Percentiles rank a stretch among this genome's conserved stretches.
These are phyloP conservation scores for Zymoseptoria tritici DNA, from an alignment of 2,329 filamentous ascomycete genomes.

Conservation along the genomic window DNA sequence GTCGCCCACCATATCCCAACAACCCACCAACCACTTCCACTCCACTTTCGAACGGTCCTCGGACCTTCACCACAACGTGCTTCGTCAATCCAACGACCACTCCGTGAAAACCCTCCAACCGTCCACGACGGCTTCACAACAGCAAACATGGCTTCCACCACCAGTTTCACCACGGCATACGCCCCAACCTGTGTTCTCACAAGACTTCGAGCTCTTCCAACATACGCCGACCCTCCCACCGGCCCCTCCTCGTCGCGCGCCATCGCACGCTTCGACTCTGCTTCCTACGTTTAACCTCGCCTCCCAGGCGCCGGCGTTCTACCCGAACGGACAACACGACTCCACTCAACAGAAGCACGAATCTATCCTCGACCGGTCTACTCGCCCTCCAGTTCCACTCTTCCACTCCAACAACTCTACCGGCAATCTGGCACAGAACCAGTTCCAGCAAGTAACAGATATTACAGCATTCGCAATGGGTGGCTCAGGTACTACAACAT, in stretches of 20 bases:
- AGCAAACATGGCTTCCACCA: conserved; percentile 71
- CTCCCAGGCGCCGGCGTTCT: conserved; percentile 43
- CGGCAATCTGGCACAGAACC: conserved; percentile 39
- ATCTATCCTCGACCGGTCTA: conserved; percentile 14
- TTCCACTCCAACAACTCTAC: conserved; percentile 45
- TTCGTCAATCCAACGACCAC: conserved; percentile 35
- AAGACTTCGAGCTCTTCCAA: conserved; percentile 75
- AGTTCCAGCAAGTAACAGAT: conserved; percentile 22
- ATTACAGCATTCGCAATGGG: conserved; percentile 44
- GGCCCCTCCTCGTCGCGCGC: conserved; percentile 41
- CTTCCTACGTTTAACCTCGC: conserved; percentile 51
- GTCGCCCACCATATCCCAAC: conserved; percentile 26
- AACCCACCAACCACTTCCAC: conserved; percentile 17
- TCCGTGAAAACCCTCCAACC: conserved; percentile 61
- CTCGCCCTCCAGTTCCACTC: conserved; percentile 61
- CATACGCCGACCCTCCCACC: conserved; percentile 34
- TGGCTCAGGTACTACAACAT: conserved; percentile 44
- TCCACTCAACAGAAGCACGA: conserved; percentile 19
- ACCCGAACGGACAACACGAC: conserved; percentile 54
- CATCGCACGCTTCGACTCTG: conserved; percentile 47
- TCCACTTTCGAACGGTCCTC: conserved; percentile 25
- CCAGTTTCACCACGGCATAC: conserved; percentile 45
- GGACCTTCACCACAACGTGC: conserved; percentile 30
- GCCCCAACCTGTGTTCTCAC: conserved; percentile 40
- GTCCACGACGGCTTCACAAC: conserved; percentile 72